These are phyloP conservation scores for Geotrichum carabidarum DNA, from an alignment of 1,139 yeast genomes.

Conservation along the genomic window DNA sequence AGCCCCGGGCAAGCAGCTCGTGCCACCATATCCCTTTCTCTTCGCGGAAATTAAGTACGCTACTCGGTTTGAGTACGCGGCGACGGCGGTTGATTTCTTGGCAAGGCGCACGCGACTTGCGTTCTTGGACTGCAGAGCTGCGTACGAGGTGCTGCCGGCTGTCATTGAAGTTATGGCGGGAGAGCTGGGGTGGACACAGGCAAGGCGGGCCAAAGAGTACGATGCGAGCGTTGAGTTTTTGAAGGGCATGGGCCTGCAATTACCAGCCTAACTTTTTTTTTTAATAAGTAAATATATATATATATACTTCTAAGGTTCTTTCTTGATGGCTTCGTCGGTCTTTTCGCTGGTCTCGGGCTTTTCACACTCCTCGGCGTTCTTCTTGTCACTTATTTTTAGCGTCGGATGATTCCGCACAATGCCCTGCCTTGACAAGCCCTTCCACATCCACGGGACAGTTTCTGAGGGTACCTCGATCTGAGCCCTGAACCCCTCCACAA, in stretches of 20 bases:
- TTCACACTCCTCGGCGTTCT: not conserved
- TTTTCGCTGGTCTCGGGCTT: not conserved
- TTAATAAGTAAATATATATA: not conserved
- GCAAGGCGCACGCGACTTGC: slow-evolving; percentile 94
- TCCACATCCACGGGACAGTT: slow-evolving; percentile 71
- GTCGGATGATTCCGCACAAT: slow-evolving; percentile 39
- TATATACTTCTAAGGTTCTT: not conserved
- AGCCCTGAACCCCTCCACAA: slow-evolving; percentile 74
- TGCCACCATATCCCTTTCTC: slow-evolving; percentile 77
- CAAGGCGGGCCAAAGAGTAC: slow-evolving; percentile 52
- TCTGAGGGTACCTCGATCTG: slow-evolving; percentile 51
- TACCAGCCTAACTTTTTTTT: not conserved
- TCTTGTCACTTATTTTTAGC: slow-evolving; percentile 27
- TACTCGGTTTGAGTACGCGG: slow-evolving; percentile 73
- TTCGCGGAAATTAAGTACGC: slow-evolving; percentile 87
- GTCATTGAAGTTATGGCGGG: slow-evolving; percentile 81
- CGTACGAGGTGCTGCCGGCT: slow-evolving; percentile 72
- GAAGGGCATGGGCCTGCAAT: slow-evolving; percentile 40
- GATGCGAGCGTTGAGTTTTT: slow-evolving; percentile 37
- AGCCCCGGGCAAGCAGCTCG: slow-evolving; percentile 37
- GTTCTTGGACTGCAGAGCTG: slow-evolving; percentile 82
- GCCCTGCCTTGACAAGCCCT: slow-evolving; percentile 58
- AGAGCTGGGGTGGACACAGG: slow-evolving; percentile 69
- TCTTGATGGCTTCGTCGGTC: not conserved
- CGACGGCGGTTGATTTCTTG: slow-evolving; percentile 84